Evolutionary conservation across 176 grass and related monocot genomes (phyloP).

Genomic region (Oryza officinalis): DNA sequence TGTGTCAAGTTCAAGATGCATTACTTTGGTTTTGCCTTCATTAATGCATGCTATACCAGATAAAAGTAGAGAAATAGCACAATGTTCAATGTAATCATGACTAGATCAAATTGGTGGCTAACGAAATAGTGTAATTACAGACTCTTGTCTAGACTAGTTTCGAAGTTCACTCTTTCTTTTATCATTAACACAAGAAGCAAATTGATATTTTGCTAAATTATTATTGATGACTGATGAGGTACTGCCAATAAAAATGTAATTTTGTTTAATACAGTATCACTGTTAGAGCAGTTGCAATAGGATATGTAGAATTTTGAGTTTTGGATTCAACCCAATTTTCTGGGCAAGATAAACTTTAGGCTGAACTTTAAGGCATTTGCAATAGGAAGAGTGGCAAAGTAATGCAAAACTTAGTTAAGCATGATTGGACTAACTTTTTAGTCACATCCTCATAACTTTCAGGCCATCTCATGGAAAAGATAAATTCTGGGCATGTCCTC

Average conservation of each 20-base stretch:
- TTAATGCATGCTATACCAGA: neutral
- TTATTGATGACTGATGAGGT: neutral
- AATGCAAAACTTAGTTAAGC: neutral
- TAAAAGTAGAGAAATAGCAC: neutral
- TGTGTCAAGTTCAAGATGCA: neutral
- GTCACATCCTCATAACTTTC: conserved; percentile 17
- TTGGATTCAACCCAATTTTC: neutral
- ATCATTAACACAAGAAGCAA: neutral
- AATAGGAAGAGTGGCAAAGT: neutral
- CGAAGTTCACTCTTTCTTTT: neutral
- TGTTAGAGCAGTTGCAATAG: neutral
- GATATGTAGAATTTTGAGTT: neutral
- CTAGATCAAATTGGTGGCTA: too few species aligned
- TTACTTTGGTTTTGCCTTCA: neutral
- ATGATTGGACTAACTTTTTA: conserved; percentile 1
- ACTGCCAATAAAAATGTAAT: neutral
- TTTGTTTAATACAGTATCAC: neutral
- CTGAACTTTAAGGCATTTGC: neutral
- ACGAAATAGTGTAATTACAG: too few species aligned
- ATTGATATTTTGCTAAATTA: neutral
- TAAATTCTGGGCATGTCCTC: conserved; percentile 70
- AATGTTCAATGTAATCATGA: neutral
- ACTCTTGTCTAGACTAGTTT: neutral
- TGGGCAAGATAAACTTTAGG: neutral
- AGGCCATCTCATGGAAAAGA: conserved; percentile 98